Percentiles rank a stretch among this genome's conserved stretches.
Evolutionary conservation across 306 rosid genomes (phyloP).

Genomic region (Oemleria cerasiformis): DNA sequence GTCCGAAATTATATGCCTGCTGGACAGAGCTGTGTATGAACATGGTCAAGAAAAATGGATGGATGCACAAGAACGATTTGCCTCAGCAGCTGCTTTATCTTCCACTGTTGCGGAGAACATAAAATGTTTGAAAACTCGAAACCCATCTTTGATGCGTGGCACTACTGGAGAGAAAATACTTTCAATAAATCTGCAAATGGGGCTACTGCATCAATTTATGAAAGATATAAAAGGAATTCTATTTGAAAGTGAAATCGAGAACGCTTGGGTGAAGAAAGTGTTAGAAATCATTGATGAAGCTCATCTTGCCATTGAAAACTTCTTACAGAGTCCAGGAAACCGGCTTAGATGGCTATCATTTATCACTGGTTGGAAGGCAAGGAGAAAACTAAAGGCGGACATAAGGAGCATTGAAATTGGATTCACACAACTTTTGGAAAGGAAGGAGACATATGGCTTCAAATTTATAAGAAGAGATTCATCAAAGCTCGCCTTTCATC

Average conservation of each 20-base stretch:
- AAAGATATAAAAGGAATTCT: constrained; percentile 20
- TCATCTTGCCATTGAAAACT: neutral
- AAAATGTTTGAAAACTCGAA: neutral
- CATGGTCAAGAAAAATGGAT: neutral
- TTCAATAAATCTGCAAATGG: constrained; percentile 12
- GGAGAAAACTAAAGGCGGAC: constrained; percentile 3
- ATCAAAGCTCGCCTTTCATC: constrained; percentile 4
- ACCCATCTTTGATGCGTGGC: neutral
- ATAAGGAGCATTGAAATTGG: neutral
- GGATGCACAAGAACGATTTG: neutral
- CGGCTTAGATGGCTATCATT: neutral
- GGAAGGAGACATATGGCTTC: constrained; percentile 15
- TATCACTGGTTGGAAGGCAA: neutral
- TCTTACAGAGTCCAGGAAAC: neutral
- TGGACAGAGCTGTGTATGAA: constrained; percentile 12
- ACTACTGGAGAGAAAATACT: neutral
- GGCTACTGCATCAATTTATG: constrained; percentile 24
- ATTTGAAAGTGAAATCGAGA: constrained; percentile 27
- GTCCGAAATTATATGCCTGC: constrained; percentile 13
- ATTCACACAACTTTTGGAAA: constrained; percentile 4
- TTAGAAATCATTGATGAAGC: constrained; percentile 13
- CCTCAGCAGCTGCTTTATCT: neutral
- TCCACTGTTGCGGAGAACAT: neutral
- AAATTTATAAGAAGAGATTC: constrained; percentile 2
- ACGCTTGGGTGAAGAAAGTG: constrained; percentile 26